Conservation (phyloP, 2,329 filamentous ascomycete species). For the Lachnellula suecica region DNA sequence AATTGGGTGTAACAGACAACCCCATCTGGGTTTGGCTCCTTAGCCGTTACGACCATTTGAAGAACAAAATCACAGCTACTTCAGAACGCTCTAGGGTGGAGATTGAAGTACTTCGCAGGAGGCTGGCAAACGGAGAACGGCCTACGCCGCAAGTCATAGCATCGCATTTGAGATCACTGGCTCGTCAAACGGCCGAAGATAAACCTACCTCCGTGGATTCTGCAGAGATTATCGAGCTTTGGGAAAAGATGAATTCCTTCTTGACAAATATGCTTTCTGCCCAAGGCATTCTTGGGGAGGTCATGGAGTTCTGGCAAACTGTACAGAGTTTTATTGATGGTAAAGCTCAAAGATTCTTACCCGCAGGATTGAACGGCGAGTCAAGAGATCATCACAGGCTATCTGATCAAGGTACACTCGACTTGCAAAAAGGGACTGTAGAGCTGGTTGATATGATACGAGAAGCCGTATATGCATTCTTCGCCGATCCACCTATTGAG, state of each 20-base stretch:
- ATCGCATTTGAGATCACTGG: constrained; percentile 72
- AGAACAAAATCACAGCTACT: constrained; percentile 75
- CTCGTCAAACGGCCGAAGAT: constrained; percentile 63
- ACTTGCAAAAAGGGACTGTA: constrained; percentile 74
- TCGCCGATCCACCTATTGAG: constrained; percentile 83
- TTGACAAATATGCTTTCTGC: constrained; percentile 72
- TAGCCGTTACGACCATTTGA: constrained; percentile 85
- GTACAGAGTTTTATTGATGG: constrained; percentile 88
- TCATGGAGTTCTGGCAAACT: constrained; percentile 92
- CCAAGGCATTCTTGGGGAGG: constrained; percentile 81
- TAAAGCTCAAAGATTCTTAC: constrained; percentile 76
- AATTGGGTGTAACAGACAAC: constrained; percentile 92
- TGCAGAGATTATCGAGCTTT: constrained; percentile 80
- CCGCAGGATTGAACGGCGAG: constrained; percentile 77
- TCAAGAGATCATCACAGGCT: constrained; percentile 80
- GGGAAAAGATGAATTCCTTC: constrained; percentile 83
- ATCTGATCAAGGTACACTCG: constrained; percentile 64
- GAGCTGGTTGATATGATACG: constrained; percentile 84
- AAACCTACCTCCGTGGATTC: constrained; percentile 70
- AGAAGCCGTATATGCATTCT: constrained; percentile 77
- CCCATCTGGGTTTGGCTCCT: constrained; percentile 96
- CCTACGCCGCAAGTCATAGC: constrained; percentile 69
- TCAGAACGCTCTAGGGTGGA: constrained; percentile 88
- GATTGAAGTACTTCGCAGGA: constrained; percentile 84
- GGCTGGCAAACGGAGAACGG: constrained; percentile 72